Evolutionary conservation across 2,329 filamentous ascomycete genomes (phyloP).

Genomic region (Coniochaeta sp.): DNA sequence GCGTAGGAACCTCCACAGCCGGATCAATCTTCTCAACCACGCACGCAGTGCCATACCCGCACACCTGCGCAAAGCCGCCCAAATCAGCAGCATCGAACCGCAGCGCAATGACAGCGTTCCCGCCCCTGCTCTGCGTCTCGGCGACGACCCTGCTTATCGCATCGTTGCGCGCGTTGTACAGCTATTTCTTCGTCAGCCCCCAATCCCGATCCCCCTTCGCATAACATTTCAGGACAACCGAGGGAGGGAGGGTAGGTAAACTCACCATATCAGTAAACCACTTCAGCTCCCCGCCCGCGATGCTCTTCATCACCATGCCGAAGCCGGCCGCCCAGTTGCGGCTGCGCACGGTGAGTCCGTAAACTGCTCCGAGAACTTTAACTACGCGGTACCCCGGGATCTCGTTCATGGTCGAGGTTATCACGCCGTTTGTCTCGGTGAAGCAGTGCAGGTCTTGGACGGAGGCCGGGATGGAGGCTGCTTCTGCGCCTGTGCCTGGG

Average conservation of each 20-base stretch:
- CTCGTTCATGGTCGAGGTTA: constrained; percentile 58
- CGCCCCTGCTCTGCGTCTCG: constrained; percentile 49
- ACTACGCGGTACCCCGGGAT: constrained; percentile 53
- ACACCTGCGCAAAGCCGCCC: constrained; percentile 47
- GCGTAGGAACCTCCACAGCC: constrained; percentile 16
- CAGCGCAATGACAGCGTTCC: constrained; percentile 53
- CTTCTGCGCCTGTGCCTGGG: constrained; percentile 2
- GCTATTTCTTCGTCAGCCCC: constrained; percentile 17
- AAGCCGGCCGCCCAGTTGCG: constrained; percentile 52
- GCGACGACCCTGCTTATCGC: constrained; percentile 48
- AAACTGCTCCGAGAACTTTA: constrained; percentile 47
- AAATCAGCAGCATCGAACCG: constrained; percentile 51
- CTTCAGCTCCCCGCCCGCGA: constrained; percentile 51
- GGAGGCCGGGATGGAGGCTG: constrained; percentile 13
- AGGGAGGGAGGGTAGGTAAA: too few relatives aligned
- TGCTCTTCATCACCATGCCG: constrained; percentile 48
- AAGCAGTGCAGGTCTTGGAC: constrained; percentile 46
- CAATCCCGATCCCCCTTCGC: neutral
- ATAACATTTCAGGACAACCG: too few relatives aligned
- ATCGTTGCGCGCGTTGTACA: constrained; percentile 52
- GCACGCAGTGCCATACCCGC: constrained; percentile 53
- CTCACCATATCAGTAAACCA: constrained; percentile 50
- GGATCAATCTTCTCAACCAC: constrained; percentile 47
- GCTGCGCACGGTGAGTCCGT: constrained; percentile 33
- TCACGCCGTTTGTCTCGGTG: constrained; percentile 53